These are phyloP conservation scores for Solanum phureja DNA, from an alignment of 257 asterid genomes.

Conservation along the genomic window DNA sequence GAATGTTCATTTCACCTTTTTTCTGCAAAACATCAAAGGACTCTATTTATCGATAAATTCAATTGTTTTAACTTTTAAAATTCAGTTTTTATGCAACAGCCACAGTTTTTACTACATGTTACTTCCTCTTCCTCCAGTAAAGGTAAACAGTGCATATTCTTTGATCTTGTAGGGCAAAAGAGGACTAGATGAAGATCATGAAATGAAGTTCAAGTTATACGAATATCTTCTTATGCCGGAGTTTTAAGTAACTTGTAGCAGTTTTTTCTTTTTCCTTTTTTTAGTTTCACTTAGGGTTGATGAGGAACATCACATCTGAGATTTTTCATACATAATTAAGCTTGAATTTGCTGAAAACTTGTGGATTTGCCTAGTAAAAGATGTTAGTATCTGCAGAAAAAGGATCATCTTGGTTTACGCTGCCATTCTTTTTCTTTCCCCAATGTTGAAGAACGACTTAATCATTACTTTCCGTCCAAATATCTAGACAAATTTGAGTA, in stretches of 20 bases:
- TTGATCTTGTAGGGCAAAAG: constrained; percentile 57
- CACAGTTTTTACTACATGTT: not conserved
- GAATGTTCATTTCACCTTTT: not conserved
- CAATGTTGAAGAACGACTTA: not conserved
- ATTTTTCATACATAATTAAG: not conserved
- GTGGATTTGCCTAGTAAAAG: not conserved
- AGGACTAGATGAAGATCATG: constrained; percentile 55
- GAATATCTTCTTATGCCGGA: constrained; percentile 6
- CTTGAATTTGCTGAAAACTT: not conserved
- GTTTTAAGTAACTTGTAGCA: not conserved
- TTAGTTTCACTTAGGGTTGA: not conserved
- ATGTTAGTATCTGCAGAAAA: not conserved
- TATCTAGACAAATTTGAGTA: not conserved
- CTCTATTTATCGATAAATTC: not conserved
- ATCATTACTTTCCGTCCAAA: not conserved
- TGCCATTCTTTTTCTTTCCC: not conserved
- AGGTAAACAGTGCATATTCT: constrained; percentile 27
- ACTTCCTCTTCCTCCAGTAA: not conserved
- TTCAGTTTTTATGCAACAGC: not conserved
- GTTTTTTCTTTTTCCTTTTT: not conserved
- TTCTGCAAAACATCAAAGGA: not conserved
- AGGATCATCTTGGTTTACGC: not conserved
- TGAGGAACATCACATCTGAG: not conserved
- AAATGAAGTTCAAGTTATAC: constrained; percentile 35
- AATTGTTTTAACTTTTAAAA: not conserved